Conservation (phyloP, 2,329 filamentous ascomycete genomes). For the Xylaria sp. region DNA sequence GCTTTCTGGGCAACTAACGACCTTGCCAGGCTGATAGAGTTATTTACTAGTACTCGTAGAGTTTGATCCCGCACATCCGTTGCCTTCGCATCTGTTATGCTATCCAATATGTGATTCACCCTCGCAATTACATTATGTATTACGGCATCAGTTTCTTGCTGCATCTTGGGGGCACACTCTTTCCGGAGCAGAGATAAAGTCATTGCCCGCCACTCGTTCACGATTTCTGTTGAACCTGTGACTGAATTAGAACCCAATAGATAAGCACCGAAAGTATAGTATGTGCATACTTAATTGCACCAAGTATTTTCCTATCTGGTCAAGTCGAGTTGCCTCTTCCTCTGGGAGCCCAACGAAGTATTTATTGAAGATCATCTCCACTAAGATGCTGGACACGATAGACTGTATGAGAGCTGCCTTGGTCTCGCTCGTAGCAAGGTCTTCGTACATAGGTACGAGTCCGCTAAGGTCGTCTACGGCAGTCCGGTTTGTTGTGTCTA, state of each 20-base stretch:
- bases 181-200: conserved; percentile 65
- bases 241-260: conserved; percentile 24
- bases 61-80: conserved; percentile 56
- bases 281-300: conserved; percentile 47
- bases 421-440: conserved; percentile 54
- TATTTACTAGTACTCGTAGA: conserved; percentile 58
- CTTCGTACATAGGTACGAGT: conserved; percentile 62
- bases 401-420: conserved; percentile 70
- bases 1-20: conserved; percentile 65
- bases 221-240: conserved; percentile 55
- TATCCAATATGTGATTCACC: conserved; percentile 56
- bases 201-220: conserved; percentile 71
- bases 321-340: conserved; percentile 58
- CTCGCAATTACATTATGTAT: conserved; percentile 52
- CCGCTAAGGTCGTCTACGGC: conserved; percentile 47
- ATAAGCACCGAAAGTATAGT: conserved; percentile 8
- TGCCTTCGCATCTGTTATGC: conserved; percentile 51
- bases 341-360: conserved; percentile 68
- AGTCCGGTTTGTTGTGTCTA: conserved; percentile 49
- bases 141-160: conserved; percentile 51
- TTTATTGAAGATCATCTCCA: conserved; percentile 64
- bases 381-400: conserved; percentile 62
- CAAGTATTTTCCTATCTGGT: conserved; percentile 55
- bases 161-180: conserved; percentile 54
- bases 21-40: conserved; percentile 61